Conservation (phyloP, 2,329 filamentous ascomycete genomes). For the Trichoderma harzianum region DNA sequence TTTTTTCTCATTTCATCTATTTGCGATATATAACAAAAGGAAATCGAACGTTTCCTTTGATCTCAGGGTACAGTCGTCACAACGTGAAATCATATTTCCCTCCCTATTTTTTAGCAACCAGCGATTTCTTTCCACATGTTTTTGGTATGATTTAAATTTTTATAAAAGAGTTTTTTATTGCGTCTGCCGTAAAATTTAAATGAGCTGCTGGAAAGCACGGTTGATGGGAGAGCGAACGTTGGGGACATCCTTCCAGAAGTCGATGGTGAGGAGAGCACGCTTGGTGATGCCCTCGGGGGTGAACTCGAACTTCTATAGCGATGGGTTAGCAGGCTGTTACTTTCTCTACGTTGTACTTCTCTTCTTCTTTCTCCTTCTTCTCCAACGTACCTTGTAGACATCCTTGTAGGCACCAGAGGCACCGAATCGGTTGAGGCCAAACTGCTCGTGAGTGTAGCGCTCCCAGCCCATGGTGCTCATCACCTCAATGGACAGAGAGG, state of each 20-base stretch:
- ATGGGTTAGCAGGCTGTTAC: conserved; percentile 34
- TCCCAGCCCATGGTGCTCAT: conserved; percentile 98
- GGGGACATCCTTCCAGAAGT: conserved; percentile 94
- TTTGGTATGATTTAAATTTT: not conserved
- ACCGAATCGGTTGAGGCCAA: conserved; percentile 98
- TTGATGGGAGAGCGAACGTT: conserved; percentile 94
- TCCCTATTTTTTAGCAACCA: conserved; percentile 13
- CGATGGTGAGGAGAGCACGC: conserved; percentile 84
- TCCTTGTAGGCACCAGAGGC: conserved; percentile 96
- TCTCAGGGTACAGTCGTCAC: conserved; percentile 27
- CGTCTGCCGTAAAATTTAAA: conserved; percentile 54
- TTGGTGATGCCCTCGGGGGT: conserved; percentile 95
- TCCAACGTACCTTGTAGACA: conserved; percentile 75
- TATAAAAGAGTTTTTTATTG: not conserved
- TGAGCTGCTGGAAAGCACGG: conserved; percentile 95
- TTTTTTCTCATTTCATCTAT: conserved; percentile 1
- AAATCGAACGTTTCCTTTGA: conserved; percentile 25
- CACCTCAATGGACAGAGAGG: conserved; percentile 89
- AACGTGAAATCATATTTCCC: conserved; percentile 25
- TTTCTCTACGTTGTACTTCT: not conserved
- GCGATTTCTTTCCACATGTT: not conserved
- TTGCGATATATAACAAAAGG: not conserved
- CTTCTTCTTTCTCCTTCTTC: not conserved
- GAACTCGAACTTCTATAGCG: conserved; percentile 91
- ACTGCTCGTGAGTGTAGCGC: conserved; percentile 99